Percentiles rank a stretch among this genome's conserved stretches.
phyloP scores from a whole-genome alignment of 2,329 filamentous ascomycete genomes.

The Aureobasidium subglaciale region DNA sequence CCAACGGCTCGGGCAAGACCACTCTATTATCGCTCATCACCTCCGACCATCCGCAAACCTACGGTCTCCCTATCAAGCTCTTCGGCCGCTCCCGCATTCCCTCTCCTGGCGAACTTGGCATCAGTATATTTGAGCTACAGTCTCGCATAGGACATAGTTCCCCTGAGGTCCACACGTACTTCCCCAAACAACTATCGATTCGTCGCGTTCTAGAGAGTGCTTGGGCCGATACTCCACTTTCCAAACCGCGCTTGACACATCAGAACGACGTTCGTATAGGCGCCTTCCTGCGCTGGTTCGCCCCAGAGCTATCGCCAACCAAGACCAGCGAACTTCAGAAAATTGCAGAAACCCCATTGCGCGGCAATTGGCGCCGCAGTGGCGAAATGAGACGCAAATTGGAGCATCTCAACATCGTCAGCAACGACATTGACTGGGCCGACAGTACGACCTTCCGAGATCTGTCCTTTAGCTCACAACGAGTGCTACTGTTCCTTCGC shows the following conservation, averaged over 20 bases:
- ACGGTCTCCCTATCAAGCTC: slow-evolving; percentile 76
- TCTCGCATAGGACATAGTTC: slow-evolving; percentile 84
- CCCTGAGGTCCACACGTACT: slow-evolving; percentile 89
- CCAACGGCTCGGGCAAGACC: slow-evolving; percentile 92
- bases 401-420: neutral
- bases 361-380: neutral
- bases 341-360: neutral
- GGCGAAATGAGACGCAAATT: neutral
- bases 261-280: slow-evolving; percentile 56
- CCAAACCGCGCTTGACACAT: slow-evolving; percentile 57
- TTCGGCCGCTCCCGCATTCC: slow-evolving; percentile 80
- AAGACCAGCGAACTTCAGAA: neutral
- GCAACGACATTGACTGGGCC: slow-evolving; percentile 53
- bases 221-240: slow-evolving; percentile 81
- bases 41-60: slow-evolving; percentile 92
- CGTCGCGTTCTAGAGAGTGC: slow-evolving; percentile 74
- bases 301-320: slow-evolving; percentile 62
- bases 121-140: slow-evolving; percentile 91
- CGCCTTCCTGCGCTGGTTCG: slow-evolving; percentile 68
- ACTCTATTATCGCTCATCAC: slow-evolving; percentile 87
- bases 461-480: slow-evolving; percentile 73
- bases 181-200: slow-evolving; percentile 69
- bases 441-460: slow-evolving; percentile 62
- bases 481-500: slow-evolving; percentile 71
- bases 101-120: slow-evolving; percentile 59